Evolutionary conservation across 495 filamentous ascomycete species (phyloP), one percentile per base, ranked within the genome.

Genomic region (Penicillium desertorum): DNA sequence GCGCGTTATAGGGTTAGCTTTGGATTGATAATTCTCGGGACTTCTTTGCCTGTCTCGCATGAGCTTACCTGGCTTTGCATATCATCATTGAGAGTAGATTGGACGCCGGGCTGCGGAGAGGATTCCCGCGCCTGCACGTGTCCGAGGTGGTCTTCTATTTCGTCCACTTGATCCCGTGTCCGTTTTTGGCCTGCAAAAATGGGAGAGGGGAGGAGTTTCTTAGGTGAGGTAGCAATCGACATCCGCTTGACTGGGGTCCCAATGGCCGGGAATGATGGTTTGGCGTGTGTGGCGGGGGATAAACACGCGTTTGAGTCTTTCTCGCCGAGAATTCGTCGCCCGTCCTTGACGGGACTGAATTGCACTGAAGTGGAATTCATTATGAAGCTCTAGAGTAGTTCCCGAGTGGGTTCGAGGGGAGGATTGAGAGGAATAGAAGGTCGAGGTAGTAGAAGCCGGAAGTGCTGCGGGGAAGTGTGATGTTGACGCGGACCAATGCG

Each of bases 271-370:
- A 68, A 56, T 25, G 62, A 45, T 5, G 63, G 58, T 63, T 66
- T 67, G 62, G 57, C 62, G 32, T 67, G 66, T 51, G 61, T 64
- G 51, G 66, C 67, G 36, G 76, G 74, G 34, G 76, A 73, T 41
- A 74, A 60, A 65, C 74, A 79, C 73, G 76, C 75, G 74, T 79
- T 79, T 65, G 68, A 56, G 59, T 71, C 70, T 59, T 76, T 79
- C 48, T 76, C 74, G 29, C 76, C 72, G 52, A 79, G 72, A 29
- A 79, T 69, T 22, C 71, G 76, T 57, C 76, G 68, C 39, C 71
- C 75, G 20, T 76, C 72, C 60, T 77, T 79, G 50, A 73, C 53
- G 5, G 76, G 74, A 61, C 71, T 77, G 59, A 66, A 58, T 46
- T 65, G 67, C 22, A 65, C 46, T 52, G 62, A 51, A 22, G 65